A percentile compares a stretch with the other conserved stretches of the same genome.
Conservation (phyloP, 805 yeast species). For the Kodamaea hsintzibuensis region DNA sequence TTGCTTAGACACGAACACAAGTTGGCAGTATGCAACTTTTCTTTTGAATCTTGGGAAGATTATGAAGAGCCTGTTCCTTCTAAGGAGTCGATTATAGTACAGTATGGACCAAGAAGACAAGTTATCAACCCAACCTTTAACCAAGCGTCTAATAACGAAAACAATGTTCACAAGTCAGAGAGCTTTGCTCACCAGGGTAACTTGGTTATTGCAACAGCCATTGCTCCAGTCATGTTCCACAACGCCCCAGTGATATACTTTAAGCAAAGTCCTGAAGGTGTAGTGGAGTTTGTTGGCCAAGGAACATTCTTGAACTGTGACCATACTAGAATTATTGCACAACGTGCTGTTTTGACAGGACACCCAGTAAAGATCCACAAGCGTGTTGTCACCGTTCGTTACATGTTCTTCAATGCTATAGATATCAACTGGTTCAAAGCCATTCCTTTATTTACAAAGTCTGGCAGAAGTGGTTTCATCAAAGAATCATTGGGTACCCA, state of each 20-base stretch:
- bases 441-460: conserved; percentile 87
- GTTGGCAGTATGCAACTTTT: conserved; percentile 76
- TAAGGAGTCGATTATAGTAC: conserved; percentile 78
- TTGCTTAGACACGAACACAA: conserved; percentile 85
- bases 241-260: conserved; percentile 84
- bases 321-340: conserved; percentile 79
- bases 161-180: conserved; percentile 85
- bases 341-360: conserved; percentile 88
- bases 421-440: conserved; percentile 89
- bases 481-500: conserved; percentile 97
- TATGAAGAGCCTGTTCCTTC: conserved; percentile 83
- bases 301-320: conserved; percentile 90
- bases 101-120: conserved; percentile 91
- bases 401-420: conserved; percentile 93
- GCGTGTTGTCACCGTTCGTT: conserved; percentile 85
- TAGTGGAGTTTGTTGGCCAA: conserved; percentile 74
- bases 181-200: conserved; percentile 77
- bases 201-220: conserved; percentile 74
- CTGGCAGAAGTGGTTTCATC: conserved; percentile 92
- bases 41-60: conserved; percentile 87
- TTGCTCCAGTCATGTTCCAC: conserved; percentile 84
- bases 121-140: conserved; percentile 81
- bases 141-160: conserved; percentile 71
- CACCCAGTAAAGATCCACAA: conserved; percentile 95
- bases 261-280: conserved; percentile 53